phyloP scores from a whole-genome alignment of 352 stramenopile genomes.

The Bremia lactucae region DNA sequence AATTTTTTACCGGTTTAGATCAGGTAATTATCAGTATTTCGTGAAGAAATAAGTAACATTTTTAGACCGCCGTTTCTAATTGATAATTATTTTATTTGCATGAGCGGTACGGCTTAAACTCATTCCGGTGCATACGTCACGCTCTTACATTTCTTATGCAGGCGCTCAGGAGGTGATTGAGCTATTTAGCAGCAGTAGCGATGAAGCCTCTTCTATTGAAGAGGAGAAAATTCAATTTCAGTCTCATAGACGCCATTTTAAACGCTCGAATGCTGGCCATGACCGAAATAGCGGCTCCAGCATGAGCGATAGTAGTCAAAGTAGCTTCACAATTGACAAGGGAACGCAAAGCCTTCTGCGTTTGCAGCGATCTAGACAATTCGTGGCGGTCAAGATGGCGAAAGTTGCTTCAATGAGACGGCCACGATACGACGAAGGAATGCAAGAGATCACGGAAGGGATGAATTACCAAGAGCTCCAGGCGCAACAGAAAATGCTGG shows the following conservation, averaged over 20 bases:
- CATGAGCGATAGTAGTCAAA: conserved; percentile 8
- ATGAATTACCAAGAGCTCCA: conserved; percentile 42
- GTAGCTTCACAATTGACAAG: conserved; percentile 4
- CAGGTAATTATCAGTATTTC: no score
- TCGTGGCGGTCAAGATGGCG: conserved; percentile 1
- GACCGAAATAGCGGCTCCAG: no score
- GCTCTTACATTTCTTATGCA: not conserved
- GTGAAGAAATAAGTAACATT: no score
- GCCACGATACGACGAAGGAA: conserved; percentile 4
- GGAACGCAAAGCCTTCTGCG: conserved; percentile 1
- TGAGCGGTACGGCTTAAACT: not conserved
- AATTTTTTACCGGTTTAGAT: no score
- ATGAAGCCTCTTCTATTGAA: conserved; percentile 9
- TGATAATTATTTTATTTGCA: no score
- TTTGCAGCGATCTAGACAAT: not conserved
- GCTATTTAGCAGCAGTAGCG: conserved; percentile 14
- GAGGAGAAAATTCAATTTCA: conserved; percentile 13
- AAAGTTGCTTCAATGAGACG: conserved; percentile 11
- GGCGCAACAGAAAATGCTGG: conserved; percentile 35
- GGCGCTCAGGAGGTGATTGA: conserved; percentile 20
- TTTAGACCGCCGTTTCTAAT: no score
- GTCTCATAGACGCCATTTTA: not conserved
- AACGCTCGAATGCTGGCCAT: conserved; percentile 1
- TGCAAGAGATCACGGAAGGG: conserved; percentile 22
- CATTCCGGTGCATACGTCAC: conserved; percentile 1